Evolutionary conservation across 148 eudicot genomes (phyloP), one percentile per base, ranked within the genome.

Genomic region (Rhododendron mucronatum): DNA sequence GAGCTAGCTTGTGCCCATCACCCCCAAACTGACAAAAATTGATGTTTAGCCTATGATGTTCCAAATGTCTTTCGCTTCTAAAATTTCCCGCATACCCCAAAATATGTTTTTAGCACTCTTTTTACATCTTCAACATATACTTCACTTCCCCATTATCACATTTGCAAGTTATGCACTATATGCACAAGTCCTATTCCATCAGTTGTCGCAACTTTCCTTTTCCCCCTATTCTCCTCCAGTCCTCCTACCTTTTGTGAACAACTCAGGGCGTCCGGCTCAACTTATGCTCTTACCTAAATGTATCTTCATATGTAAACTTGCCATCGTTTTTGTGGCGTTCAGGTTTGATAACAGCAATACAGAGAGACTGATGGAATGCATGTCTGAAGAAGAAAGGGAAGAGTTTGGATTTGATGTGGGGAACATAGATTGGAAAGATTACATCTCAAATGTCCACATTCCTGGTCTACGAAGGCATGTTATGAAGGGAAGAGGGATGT

Each of bases 261-360:
- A 21, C 65, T 59, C 26, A 5, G 6, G 9, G 65, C 3, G 2
- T 59, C 10, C 10, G 21, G 65, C 4, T 55, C 61, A 55, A 55
- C 21, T 4, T 18, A 55, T 55, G 5, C 21, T 67, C 15, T 35
- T 9, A 26, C 33, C 33, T 26, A 26, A 26, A 23, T 67, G 28
- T 26, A 26, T 30, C 20, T 71, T 30, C 8, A 14, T 13, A 65
- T 65, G 3, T 65, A 9, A 65, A 65, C 73, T 23, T n/a, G 30
- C 0, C n/a, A 35, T 44, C 53, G 10, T 23, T 30, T 14, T 15
- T 80, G 53, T 30, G 50, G 20, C 16, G 12, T 48, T 21, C 93
- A 97, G 98, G 92, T 97, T 97, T 82, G 99, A 97, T 85, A 97
- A 93, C 83, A 94, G 94, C 86, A 93, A 93, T 87, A 97, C 98